Conservation (phyloP, 2,329 filamentous ascomycete species). For the Fusarium subglutinans region DNA sequence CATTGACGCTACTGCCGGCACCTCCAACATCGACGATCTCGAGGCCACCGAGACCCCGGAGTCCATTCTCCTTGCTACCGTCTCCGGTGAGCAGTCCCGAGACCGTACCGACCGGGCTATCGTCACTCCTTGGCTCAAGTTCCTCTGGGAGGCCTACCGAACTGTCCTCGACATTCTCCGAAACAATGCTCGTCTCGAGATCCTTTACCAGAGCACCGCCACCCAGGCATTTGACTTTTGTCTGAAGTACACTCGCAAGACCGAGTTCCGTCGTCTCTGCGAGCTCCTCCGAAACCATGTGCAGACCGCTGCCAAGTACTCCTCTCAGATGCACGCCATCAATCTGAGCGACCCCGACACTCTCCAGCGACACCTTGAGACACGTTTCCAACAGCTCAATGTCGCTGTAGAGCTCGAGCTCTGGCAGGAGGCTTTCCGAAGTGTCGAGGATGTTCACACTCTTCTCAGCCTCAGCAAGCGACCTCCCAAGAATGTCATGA, state of each 20-base stretch:
- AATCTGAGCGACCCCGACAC: conserved; percentile 98
- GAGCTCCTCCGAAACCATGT: conserved; percentile 98
- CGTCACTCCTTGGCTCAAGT: conserved; percentile 99
- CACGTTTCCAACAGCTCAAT: conserved; percentile 97
- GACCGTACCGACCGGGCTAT: conserved; percentile 98
- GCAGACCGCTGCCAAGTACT: conserved; percentile 99
- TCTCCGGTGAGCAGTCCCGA: conserved; percentile 96
- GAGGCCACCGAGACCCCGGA: conserved; percentile 98
- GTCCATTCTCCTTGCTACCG: conserved; percentile 96
- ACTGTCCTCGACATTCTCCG: conserved; percentile 98
- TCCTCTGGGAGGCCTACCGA: conserved; percentile 98
- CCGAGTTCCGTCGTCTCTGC: conserved; percentile 97
- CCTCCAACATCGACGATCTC: conserved; percentile 87
- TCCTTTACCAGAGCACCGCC: conserved; percentile 98
- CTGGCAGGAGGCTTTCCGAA: conserved; percentile 99
- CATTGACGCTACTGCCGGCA: conserved; percentile 73
- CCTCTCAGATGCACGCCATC: conserved; percentile 98
- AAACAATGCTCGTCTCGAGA: conserved; percentile 97
- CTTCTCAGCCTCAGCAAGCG: conserved; percentile 97
- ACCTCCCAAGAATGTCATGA: conserved; percentile 98
- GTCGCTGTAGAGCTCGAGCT: conserved; percentile 97
- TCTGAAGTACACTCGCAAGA: conserved; percentile 97
- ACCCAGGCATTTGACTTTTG: conserved; percentile 99
- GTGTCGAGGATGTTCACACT: conserved; percentile 98
- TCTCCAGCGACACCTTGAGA: conserved; percentile 95